Evolutionary conservation across 192 early-diverging fungal species (phyloP), one percentile per base, ranked within the genome.

Genomic region (Fimicolochytrium jonesii): DNA sequence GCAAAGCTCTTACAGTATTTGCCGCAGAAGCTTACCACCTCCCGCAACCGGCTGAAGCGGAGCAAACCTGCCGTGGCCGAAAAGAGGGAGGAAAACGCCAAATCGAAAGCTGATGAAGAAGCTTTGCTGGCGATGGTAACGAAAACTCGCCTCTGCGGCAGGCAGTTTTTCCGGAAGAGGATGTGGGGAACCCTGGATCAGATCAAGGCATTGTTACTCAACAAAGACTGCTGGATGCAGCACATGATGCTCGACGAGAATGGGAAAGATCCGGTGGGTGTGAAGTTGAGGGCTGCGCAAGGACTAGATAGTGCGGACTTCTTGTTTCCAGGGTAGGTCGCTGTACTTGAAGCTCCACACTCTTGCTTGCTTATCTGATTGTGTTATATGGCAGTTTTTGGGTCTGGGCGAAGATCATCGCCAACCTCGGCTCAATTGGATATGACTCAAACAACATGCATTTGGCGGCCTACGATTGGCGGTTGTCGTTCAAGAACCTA

Each of bases 251-350:
- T 95, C 28, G 88, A 94, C 60, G 74, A 86, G 34, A 92, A 88
- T 0, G 93, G 93, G n/a, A 70, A 92, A 26, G 93, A 95, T 56
- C 93, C 93, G 2, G 81, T 80, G 0, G 84, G 81, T 0, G 77
- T 91, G 59, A 92, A 89, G 64, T 75, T 95, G 23, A 77, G 93
- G 18, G 92, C 92, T 0, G 89, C 93, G 0, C 85, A 63, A 69
- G 90, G 93, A 0, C 70, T 95, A 9, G 90, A 92, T 68, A 90
- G 91, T 0, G 90, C 93, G 0, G 93, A 95, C 67, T 95, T 93
- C 64, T 85, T 94, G 52, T 85, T 93, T 25, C 86, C 88, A 18
- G 90, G 90, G 71, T 93, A 77, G 43, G 71, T 29, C 22, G 17
- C 3, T 9, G 4, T 34, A n/a, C n/a, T 56, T 0, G 17, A 15